phyloP scores from a whole-genome alignment of 2,329 filamentous ascomycete species.

The Cladosporium sp. region DNA sequence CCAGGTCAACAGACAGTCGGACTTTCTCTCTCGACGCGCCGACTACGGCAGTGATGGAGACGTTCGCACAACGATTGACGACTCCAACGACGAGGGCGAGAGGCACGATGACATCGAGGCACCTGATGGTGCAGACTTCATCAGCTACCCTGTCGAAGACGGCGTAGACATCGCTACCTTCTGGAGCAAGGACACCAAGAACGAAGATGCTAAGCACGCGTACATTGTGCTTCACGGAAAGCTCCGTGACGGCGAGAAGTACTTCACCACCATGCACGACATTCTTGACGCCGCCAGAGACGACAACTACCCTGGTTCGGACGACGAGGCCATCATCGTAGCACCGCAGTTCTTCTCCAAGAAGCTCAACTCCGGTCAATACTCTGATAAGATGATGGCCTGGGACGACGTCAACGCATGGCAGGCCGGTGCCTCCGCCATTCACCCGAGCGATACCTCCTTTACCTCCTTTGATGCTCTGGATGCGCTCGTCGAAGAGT shows the following conservation, averaged over 20 bases:
- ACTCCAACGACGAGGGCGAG: constrained; percentile 5
- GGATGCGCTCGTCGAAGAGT: constrained; percentile 8
- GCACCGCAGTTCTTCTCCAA: constrained; percentile 11
- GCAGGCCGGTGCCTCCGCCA: constrained; percentile 10
- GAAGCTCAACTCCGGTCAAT: constrained; percentile 10
- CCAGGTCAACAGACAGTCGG: constrained; percentile 1
- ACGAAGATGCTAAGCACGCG: constrained; percentile 6
- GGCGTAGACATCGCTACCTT: constrained; percentile 7
- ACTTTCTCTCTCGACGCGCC: neutral
- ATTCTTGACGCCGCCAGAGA: constrained; percentile 5
- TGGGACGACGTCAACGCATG: constrained; percentile 12
- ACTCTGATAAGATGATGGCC: neutral
- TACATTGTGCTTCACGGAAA: constrained; percentile 11
- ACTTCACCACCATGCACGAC: constrained; percentile 9
- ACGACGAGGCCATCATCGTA: constrained; percentile 5
- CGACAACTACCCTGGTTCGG: constrained; percentile 1
- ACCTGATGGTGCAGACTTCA: neutral
- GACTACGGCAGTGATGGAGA: neutral
- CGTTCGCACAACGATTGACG: neutral
- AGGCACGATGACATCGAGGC: constrained; percentile 4
- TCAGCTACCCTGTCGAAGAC: neutral
- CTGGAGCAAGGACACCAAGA: constrained; percentile 4
- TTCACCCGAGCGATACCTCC: constrained; percentile 2
- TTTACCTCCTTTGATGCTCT: constrained; percentile 10
- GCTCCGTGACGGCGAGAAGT: constrained; percentile 3